phyloP scores from a whole-genome alignment of 805 yeast species.

The Monosporozyma unispora region DNA sequence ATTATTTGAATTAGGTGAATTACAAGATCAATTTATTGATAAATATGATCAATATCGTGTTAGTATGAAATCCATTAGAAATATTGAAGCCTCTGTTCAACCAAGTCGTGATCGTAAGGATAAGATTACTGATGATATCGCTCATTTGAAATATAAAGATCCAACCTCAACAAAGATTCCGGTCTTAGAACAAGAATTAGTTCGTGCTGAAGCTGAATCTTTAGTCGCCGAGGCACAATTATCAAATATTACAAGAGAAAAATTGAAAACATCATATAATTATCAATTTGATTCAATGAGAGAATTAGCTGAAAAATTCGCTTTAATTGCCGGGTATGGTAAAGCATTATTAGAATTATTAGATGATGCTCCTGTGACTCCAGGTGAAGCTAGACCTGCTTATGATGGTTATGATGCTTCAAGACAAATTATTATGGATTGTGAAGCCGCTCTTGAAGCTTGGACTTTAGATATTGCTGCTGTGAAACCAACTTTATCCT shows the following conservation, averaged over 20 bases:
- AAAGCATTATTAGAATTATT: slow-evolving; percentile 91
- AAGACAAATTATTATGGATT: slow-evolving; percentile 94
- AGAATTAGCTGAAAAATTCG: slow-evolving; percentile 92
- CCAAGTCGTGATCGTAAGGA: slow-evolving; percentile 98
- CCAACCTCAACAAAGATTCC: slow-evolving; percentile 94
- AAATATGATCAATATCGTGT: slow-evolving; percentile 97
- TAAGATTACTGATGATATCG: slow-evolving; percentile 95
- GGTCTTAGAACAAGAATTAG: slow-evolving; percentile 95
- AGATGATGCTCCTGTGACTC: slow-evolving; percentile 95
- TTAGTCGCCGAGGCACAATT: slow-evolving; percentile 98
- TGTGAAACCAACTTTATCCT: slow-evolving; percentile 85
- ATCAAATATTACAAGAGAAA: slow-evolving; percentile 95
- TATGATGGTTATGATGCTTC: slow-evolving; percentile 98
- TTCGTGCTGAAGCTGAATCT: slow-evolving; percentile 98
- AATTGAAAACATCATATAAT: slow-evolving; percentile 92
- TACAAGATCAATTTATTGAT: slow-evolving; percentile 97
- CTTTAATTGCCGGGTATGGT: slow-evolving; percentile 97
- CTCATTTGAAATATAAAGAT: slow-evolving; percentile 95
- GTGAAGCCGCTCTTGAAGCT: slow-evolving; percentile 87
- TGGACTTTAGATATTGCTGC: slow-evolving; percentile 97
- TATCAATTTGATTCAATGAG: slow-evolving; percentile 93
- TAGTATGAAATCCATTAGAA: slow-evolving; percentile 87
- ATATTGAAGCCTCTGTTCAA: slow-evolving; percentile 95
- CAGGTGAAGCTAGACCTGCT: slow-evolving; percentile 98
- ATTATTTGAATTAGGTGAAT: slow-evolving; percentile 92